Percentiles rank a stretch among this genome's conserved stretches.
phyloP scores from a whole-genome alignment of 2,329 filamentous ascomycete species.

The Myotisia sp. region DNA sequence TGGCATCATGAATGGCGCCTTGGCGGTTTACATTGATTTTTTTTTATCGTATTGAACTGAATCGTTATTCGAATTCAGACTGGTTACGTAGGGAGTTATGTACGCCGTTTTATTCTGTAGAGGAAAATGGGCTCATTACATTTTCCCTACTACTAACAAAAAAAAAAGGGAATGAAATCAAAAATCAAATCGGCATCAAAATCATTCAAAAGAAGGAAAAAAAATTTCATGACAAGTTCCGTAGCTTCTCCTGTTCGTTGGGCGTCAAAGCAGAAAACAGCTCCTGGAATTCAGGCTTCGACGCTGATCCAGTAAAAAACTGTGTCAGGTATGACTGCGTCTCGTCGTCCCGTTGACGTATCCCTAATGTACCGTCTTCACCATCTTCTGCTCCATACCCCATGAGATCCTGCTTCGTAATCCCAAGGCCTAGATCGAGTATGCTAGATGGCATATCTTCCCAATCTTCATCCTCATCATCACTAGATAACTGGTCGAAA shows the following conservation, averaged over 20 bases:
- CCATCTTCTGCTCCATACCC: slow-evolving; percentile 48
- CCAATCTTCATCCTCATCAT: slow-evolving; percentile 70
- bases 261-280: slow-evolving; percentile 41
- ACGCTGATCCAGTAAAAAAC: slow-evolving; percentile 53
- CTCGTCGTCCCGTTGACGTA: slow-evolving; percentile 69
- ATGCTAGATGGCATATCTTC: slow-evolving; percentile 69
- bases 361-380: slow-evolving; percentile 33
- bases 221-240: slow-evolving; percentile 11
- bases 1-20: too few species aligned
- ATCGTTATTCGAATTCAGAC: too few species aligned
- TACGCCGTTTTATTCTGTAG: too few species aligned
- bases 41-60: too few species aligned
- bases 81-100: too few species aligned
- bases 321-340: slow-evolving; percentile 71
- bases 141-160: too few species aligned
- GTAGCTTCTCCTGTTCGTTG: slow-evolving; percentile 34
- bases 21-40: too few species aligned
- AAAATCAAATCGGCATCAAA: too few species aligned
- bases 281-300: slow-evolving; percentile 41
- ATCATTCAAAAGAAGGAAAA: background rate
- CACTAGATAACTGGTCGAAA: slow-evolving; percentile 46
- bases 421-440: slow-evolving; percentile 58
- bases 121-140: too few species aligned
- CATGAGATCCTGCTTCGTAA: slow-evolving; percentile 66
- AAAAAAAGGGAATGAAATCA: too few species aligned